Percentiles rank a stretch among this genome's conserved stretches.
Evolutionary conservation across 345 rosid species (phyloP).

Genomic region (Barbarea vulgaris): DNA sequence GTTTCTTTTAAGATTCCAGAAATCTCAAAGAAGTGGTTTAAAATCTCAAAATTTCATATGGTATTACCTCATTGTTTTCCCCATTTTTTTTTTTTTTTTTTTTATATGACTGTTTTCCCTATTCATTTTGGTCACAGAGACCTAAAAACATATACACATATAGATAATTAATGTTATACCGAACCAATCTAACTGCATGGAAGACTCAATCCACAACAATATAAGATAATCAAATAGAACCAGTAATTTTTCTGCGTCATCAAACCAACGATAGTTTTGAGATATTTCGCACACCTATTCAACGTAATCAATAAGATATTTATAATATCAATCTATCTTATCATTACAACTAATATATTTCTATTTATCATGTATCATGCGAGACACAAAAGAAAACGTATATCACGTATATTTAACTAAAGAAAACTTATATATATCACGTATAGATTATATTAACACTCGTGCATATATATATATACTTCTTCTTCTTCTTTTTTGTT

Average conservation of each 20-base stretch:
- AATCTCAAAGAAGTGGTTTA: neutral
- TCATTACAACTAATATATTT: constrained; percentile 28
- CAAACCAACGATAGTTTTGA: constrained; percentile 17
- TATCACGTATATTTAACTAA: constrained; percentile 14
- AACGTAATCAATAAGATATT: constrained; percentile 23
- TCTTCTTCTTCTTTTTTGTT: neutral
- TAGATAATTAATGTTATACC: neutral
- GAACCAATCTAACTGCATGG: constrained; percentile 36
- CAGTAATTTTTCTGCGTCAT: constrained; percentile 26
- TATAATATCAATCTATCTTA: constrained; percentile 18
- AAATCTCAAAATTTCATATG: neutral
- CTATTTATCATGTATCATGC: constrained; percentile 24
- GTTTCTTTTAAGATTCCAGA: neutral
- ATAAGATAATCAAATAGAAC: constrained; percentile 13
- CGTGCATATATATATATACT: neutral
- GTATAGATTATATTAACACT: neutral
- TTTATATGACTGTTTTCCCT: neutral
- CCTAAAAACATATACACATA: neutral
- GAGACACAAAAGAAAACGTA: constrained; percentile 25
- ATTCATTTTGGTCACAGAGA: neutral
- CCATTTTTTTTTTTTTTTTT: neutral
- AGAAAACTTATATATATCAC: constrained; percentile 11
- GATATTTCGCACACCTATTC: constrained; percentile 31
- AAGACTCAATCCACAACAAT: constrained; percentile 28
- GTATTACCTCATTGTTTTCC: neutral